Evolutionary conservation across 306 rosid genomes (phyloP).

Genomic region (Lotus japonicus): DNA sequence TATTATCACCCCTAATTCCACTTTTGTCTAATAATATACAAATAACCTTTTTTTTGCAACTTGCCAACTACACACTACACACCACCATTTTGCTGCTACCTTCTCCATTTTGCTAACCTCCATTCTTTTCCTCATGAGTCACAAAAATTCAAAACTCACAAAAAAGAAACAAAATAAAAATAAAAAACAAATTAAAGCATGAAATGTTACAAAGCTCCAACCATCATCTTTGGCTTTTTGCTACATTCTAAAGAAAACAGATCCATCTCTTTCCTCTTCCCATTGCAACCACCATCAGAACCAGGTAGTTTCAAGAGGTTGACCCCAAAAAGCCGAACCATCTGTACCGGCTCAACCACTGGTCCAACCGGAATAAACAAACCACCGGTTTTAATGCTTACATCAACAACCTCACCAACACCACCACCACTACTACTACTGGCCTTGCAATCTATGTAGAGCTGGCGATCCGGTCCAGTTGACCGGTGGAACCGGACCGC

Average conservation of each 20-base stretch:
- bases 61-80: constrained; percentile 41
- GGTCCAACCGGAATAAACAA: constrained; percentile 35
- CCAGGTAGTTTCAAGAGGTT: constrained; percentile 67
- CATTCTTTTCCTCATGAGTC: background rate
- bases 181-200: background rate
- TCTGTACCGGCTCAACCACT: constrained; percentile 59
- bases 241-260: constrained; percentile 55
- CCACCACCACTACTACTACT: background rate
- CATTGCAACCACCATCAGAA: constrained; percentile 37
- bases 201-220: constrained; percentile 69
- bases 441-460: constrained; percentile 63
- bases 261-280: constrained; percentile 74
- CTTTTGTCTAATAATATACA: constrained; percentile 49
- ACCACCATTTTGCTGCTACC: background rate
- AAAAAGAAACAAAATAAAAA: background rate
- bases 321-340: constrained; percentile 83
- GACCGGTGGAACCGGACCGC: constrained; percentile 63
- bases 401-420: background rate
- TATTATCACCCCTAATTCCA: constrained; percentile 30
- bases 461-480: constrained; percentile 62
- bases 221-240: constrained; percentile 69
- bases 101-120: background rate
- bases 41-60: constrained; percentile 27
- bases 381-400: background rate
- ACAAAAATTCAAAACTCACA: constrained; percentile 27